Evolutionary conservation across 768 basidiomycete genomes (phyloP).

Genomic region (Nidula microcarpa): DNA sequence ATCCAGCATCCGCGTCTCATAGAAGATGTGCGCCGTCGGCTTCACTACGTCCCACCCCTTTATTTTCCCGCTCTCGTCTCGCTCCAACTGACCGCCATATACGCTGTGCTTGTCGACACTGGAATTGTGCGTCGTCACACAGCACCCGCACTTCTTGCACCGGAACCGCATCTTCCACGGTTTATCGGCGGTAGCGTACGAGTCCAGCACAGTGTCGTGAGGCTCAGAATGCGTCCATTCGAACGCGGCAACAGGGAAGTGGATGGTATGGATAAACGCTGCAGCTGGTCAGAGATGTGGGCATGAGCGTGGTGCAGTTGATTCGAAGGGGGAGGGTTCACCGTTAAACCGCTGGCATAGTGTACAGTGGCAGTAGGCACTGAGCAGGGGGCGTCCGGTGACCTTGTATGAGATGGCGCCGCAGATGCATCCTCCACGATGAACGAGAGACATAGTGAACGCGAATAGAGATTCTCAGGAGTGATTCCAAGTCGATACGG

Average conservation of each 20-base stretch:
- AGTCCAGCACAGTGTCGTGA: slow-evolving; percentile 32
- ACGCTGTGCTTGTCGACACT: slow-evolving; percentile 48
- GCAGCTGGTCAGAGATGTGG: slow-evolving; percentile 31
- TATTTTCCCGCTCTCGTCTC: slow-evolving; percentile 48
- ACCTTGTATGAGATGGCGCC: slow-evolving; percentile 46
- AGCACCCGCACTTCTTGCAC: slow-evolving; percentile 59
- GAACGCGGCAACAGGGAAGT: slow-evolving; percentile 49
- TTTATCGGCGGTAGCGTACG: slow-evolving; percentile 44
- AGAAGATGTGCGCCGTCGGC: slow-evolving; percentile 67
- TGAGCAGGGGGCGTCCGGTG: slow-evolving; percentile 43
- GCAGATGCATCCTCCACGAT: slow-evolving; percentile 59
- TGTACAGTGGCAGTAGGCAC: slow-evolving; percentile 70
- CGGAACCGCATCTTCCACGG: slow-evolving; percentile 61
- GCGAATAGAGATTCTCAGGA: too few relatives aligned
- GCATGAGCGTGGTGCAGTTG: too few relatives aligned
- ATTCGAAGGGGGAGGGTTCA: slow-evolving; percentile 14
- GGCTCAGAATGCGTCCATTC: slow-evolving; percentile 46
- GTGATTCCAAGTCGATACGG: too few relatives aligned
- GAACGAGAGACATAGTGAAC: slow-evolving; percentile 11
- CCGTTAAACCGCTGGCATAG: slow-evolving; percentile 63
- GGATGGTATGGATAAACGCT: slow-evolving; percentile 61
- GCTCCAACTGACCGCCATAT: slow-evolving; percentile 54
- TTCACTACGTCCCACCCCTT: slow-evolving; percentile 50
- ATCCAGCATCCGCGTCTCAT: slow-evolving; percentile 58
- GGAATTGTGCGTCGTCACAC: slow-evolving; percentile 50